Evolutionary conservation across 2,329 filamentous ascomycete genomes (phyloP).

Genomic region (Scedosporium minutisporum): DNA sequence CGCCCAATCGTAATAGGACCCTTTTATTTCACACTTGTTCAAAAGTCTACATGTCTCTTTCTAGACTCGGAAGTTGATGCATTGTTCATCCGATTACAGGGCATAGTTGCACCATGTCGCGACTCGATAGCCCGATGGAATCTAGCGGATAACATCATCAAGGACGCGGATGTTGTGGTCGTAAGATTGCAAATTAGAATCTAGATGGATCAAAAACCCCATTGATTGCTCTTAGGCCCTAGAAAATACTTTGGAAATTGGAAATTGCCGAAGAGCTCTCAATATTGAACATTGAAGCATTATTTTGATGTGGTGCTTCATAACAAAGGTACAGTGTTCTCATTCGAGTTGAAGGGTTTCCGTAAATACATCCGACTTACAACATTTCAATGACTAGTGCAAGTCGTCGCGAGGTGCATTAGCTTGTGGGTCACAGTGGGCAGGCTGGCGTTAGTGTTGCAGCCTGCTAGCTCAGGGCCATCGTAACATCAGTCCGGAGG

Average conservation of each 20-base stretch:
- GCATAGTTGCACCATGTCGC: neutral
- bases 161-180: neutral
- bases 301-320: neutral
- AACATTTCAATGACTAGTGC: neutral
- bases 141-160: neutral
- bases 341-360: neutral
- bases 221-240: no score
- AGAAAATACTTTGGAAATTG: no score
- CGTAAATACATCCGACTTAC: no score
- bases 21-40: neutral
- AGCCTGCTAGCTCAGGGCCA: neutral
- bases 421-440: neutral
- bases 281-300: no score
- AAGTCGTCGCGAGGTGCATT: neutral
- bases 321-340: neutral
- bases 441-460: neutral
- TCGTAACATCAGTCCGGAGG: neutral
- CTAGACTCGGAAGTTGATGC: neutral
- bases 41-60: neutral
- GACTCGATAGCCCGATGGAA: neutral
- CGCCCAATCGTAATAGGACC: neutral
- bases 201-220: no score
- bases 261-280: no score
- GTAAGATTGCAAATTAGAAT: neutral
- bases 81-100: neutral